A percentile compares a stretch with the other conserved stretches of the same genome.
These are phyloP conservation scores for Canavalia gladiata DNA, from an alignment of 306 rosid genomes.

Conservation along the genomic window DNA sequence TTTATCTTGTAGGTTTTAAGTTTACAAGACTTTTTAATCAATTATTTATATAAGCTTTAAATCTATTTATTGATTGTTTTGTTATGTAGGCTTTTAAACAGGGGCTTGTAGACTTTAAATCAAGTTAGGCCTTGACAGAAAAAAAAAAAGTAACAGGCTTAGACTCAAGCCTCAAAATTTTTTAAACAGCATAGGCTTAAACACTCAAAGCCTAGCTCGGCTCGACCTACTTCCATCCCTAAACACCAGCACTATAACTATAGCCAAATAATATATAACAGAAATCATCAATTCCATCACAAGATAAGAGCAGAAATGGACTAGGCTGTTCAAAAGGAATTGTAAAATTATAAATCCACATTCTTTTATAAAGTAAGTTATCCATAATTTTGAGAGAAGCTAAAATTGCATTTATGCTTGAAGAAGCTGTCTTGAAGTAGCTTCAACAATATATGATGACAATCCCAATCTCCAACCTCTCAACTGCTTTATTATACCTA, in stretches of 20 bases:
- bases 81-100: too few species aligned
- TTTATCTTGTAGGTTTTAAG: too few species aligned
- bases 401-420: neutral
- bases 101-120: too few species aligned
- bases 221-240: too few species aligned
- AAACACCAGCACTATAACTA: neutral
- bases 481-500: conserved; percentile 28
- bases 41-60: too few species aligned
- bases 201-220: too few species aligned
- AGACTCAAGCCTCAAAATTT: too few species aligned
- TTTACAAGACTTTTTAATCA: too few species aligned
- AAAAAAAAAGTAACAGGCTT: too few species aligned
- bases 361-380: neutral
- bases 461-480: conserved; percentile 10
- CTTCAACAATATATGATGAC: neutral
- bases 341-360: neutral
- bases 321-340: neutral
- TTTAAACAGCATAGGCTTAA: too few species aligned
- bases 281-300: conserved; percentile 21
- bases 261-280: conserved; percentile 4
- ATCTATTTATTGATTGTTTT: too few species aligned
- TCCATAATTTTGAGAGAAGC: neutral
- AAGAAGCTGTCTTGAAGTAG: conserved; percentile 5
- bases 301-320: conserved; percentile 32
- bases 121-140: too few species aligned